Base-by-base conservation (phyloP, 352 stramenopile genomes). In the Globisporangium acanthophoron region DNA sequence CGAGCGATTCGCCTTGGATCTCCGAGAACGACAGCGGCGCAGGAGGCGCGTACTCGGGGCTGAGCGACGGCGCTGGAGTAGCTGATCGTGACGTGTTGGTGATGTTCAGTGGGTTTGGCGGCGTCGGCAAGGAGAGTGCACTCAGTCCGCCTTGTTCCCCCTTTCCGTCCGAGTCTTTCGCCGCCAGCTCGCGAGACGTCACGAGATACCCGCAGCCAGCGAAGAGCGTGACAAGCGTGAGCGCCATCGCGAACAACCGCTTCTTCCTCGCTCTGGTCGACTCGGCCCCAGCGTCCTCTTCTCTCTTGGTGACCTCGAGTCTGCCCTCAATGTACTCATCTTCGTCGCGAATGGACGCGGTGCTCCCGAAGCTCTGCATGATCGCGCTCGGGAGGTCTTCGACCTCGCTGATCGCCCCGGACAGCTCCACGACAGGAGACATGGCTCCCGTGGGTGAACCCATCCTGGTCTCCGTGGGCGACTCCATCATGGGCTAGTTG, bases 281-380 rank as follows among this genome's bases (percentile, higher is more conserved):
- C 11, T 18, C 16, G 20, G 41, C n/a, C 1, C 18, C 33, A 1
- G 33, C 5, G 3, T 24, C n/a, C 7, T 16, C 18, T 16, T 20
- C 18, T 29, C 7, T 15, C n/a, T 41, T 16, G 4, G 31, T 57
- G 27, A 27, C n/a, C 6, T 21, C 39, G 4, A 47, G n/a, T 12
- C 48, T 27, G 4, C 35, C 56, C 8, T n/a, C 24, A 2, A 21
- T n/a, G 43, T 53, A 33, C 15, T 63, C 57, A 15, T 62, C 50
- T 29, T 58, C 51, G 31, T 63, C 58, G 33, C 54, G n/a, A 20
- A 58, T 3, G 4, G 43, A 58, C 4, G 45, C 33, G 9, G 57
- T 41, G 41, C 57, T 49, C 50, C 46, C 57, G 50, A 49, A 54
- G 57, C 57, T 58, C 31, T 54, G 57, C 57, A 63, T 44, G 40